Base-by-base conservation (phyloP, 495 filamentous ascomycete genomes). In the Evernia prunastri region DNA sequence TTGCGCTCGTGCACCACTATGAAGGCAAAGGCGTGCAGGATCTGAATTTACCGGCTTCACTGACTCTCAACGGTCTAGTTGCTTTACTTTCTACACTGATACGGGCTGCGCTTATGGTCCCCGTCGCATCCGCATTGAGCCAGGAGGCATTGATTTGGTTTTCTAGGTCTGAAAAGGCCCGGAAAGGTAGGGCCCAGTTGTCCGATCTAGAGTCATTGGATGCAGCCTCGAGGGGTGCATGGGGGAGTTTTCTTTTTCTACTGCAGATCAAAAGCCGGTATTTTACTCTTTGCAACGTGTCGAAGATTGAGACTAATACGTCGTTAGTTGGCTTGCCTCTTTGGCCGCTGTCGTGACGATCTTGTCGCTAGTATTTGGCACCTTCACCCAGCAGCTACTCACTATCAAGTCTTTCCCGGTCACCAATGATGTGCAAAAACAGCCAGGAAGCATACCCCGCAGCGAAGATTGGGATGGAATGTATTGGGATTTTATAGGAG, bases 321-420 rank as follows among this genome's bases (percentile, higher is more conserved):
- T n/a, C n/a, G 29, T 6, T 4, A 60, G 79, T 56, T 73, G 74
- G 42, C 63, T 81, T 35, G 77, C 78, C 27, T 74, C 74, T 31
- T 66, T 76, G 25, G 79, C 75, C 35, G 76, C 76, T 51, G 56
- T 77, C 0, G 68, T 77, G 6, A 61, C 77, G 10, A 68, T 81
- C n/a, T 63, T 78, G 0, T 69, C 72, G 12, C 70, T 79, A 13
- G 73, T 73, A 1, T 74, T 75, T 53, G 75, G 76, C 39, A 76
- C 81, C 13, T 76, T 82, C 56, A 76, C 77, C 11, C 79, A 82
- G 59, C 76, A 76, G 58, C 72, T 78, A 39, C 74, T 82, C 29
- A 25, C 54, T 25, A 17, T 59, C 12, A 17, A 31, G 10, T 15
- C 37, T 10, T 59, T 59, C 29, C 25, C 42, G 2, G 40, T 59